A percentile compares a stretch with the other conserved stretches of the same genome.
Conservation (phyloP, 1,139 yeast genomes). For the Saccharomyces uvarum region DNA sequence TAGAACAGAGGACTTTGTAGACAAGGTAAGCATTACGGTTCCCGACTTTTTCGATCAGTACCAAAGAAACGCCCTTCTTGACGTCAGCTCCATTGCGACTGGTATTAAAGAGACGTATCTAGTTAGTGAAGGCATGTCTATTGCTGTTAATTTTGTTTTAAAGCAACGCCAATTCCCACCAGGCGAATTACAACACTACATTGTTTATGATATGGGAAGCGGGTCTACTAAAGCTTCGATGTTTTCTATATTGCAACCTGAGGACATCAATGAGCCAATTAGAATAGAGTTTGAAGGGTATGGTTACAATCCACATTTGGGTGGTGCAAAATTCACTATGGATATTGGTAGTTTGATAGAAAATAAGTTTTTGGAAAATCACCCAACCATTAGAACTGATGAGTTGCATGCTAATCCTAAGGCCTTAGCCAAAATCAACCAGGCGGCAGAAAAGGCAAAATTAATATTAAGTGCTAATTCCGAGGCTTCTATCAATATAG, state of each 20-base stretch:
- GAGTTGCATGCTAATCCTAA: slow-evolving; percentile 45
- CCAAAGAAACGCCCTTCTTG: slow-evolving; percentile 65
- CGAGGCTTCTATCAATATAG: slow-evolving; percentile 68
- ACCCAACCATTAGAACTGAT: slow-evolving; percentile 33
- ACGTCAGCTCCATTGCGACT: slow-evolving; percentile 44
- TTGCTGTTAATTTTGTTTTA: slow-evolving; percentile 68
- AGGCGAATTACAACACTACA: slow-evolving; percentile 48
- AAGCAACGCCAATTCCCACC: slow-evolving; percentile 33
- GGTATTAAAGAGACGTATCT: slow-evolving; percentile 48
- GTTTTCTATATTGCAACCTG: slow-evolving; percentile 49
- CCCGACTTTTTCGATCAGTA: slow-evolving; percentile 63
- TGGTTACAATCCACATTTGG: slow-evolving; percentile 57
- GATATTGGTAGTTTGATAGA: slow-evolving; percentile 54
- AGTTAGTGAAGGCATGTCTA: slow-evolving; percentile 87
- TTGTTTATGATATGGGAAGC: slow-evolving; percentile 88
- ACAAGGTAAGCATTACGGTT: slow-evolving; percentile 44
- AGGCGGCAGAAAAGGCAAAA: slow-evolving; percentile 83
- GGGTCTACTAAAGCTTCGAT: slow-evolving; percentile 84
- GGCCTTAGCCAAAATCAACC: slow-evolving; percentile 61
- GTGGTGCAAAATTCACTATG: slow-evolving; percentile 69
- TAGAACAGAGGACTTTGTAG: slow-evolving; percentile 54
- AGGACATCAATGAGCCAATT: slow-evolving; percentile 35
- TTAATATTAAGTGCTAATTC: slow-evolving; percentile 76
- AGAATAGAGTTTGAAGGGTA: slow-evolving; percentile 61
- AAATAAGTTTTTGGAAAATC: slow-evolving; percentile 44